These are phyloP conservation scores for Coemansia asiatica DNA, from an alignment of 192 early-diverging fungal genomes.

Conservation along the genomic window DNA sequence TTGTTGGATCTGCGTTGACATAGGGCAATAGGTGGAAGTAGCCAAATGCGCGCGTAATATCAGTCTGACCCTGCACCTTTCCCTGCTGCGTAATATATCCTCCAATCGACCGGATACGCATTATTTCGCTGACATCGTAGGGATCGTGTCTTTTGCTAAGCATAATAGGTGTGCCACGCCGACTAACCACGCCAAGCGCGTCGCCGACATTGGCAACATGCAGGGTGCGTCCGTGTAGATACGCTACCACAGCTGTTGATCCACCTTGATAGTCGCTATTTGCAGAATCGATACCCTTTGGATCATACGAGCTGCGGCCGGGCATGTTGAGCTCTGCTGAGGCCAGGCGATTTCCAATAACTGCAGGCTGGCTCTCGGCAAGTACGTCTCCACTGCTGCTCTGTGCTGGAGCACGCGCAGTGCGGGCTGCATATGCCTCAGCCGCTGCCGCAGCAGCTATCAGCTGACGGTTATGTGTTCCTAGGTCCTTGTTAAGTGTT, in stretches of 20 bases:
- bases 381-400: conserved; percentile 9
- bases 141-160: conserved; percentile 74
- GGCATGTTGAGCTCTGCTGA: conserved; percentile 32
- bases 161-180: conserved; percentile 66
- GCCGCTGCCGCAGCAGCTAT: conserved; percentile 44
- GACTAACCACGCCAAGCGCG: conserved; percentile 74
- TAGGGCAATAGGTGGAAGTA: conserved; percentile 80
- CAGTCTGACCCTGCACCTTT: conserved; percentile 71
- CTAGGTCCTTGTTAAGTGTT: conserved; percentile 77
- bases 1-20: conserved; percentile 83
- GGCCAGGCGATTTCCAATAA: conserved; percentile 5
- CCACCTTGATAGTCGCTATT: conserved; percentile 60
- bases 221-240: conserved; percentile 71
- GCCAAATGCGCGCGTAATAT: conserved; percentile 80
- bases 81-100: conserved; percentile 77
- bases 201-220: conserved; percentile 89
- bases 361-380: neutral
- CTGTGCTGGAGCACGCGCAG: conserved; percentile 24
- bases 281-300: conserved; percentile 21
- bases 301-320: conserved; percentile 27
- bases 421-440: conserved; percentile 36
- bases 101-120: conserved; percentile 75
- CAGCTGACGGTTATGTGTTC: conserved; percentile 56
- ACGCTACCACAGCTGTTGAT: conserved; percentile 79
- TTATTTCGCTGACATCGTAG: conserved; percentile 65